These are phyloP conservation scores for Botryosphaeria agaves DNA, from an alignment of 2,329 filamentous ascomycete species.

Conservation along the genomic window DNA sequence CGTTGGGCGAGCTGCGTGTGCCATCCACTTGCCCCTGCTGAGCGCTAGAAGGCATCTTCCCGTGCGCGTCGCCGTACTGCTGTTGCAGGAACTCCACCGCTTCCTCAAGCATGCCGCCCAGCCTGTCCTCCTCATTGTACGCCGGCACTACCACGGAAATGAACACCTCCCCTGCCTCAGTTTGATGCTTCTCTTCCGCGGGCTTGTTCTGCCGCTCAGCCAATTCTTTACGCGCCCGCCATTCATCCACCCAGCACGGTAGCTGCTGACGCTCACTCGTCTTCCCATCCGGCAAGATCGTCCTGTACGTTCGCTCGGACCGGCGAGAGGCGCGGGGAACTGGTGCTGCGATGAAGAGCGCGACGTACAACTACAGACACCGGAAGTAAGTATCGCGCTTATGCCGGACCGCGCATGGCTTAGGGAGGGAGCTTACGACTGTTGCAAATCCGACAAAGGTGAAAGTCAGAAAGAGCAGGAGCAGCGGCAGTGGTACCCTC, in stretches of 20 bases:
- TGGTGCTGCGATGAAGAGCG: constrained; percentile 62
- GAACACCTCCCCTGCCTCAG: constrained; percentile 63
- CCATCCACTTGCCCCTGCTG: constrained; percentile 5
- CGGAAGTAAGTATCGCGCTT: too few relatives aligned
- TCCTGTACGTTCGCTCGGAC: constrained; percentile 76
- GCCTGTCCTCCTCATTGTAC: constrained; percentile 79
- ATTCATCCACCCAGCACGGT: constrained; percentile 77
- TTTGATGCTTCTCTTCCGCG: constrained; percentile 27
- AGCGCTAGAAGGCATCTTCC: too few relatives aligned
- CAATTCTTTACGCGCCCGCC: constrained; percentile 39
- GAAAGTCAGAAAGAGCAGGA: too few relatives aligned
- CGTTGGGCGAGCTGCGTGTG: constrained; percentile 16
- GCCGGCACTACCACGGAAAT: constrained; percentile 88
- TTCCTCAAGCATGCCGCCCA: constrained; percentile 75
- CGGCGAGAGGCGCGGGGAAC: constrained; percentile 54
- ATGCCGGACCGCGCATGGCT: too few relatives aligned
- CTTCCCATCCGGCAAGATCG: constrained; percentile 48
- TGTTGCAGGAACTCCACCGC: constrained; percentile 72
- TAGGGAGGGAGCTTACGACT: too few relatives aligned
- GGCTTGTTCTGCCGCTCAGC: constrained; percentile 13
- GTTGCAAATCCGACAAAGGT: too few relatives aligned
- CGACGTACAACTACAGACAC: constrained; percentile 41
- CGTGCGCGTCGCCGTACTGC: constrained; percentile 43
- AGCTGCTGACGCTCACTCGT: constrained; percentile 38
- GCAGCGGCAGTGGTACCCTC: too few relatives aligned